Conservation (phyloP, 164 flowering plant genomes). For the Hamamelis virginiana region DNA sequence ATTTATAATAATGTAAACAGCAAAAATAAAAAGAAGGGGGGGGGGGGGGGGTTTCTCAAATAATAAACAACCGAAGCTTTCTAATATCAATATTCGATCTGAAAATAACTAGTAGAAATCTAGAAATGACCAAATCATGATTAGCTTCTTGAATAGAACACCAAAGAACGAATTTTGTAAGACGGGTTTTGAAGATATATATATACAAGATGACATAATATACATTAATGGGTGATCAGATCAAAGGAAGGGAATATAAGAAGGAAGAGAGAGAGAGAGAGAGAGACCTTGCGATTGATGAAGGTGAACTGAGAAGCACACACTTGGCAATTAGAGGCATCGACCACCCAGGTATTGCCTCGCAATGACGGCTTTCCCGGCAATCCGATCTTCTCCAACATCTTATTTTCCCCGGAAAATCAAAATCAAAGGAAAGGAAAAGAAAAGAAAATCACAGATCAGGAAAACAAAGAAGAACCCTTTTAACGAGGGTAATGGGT, state of each 20-base stretch:
- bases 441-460: background rate
- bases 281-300: constrained; percentile 87
- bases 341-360: constrained; percentile 89
- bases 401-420: constrained; percentile 22
- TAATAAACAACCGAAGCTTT: too few relatives aligned
- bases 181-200: background rate
- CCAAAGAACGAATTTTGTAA: background rate
- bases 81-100: too few relatives aligned
- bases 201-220: too few relatives aligned
- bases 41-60: too few relatives aligned
- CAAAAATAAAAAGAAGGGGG: too few relatives aligned
- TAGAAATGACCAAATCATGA: constrained; percentile 2
- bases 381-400: constrained; percentile 98
- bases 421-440: background rate
- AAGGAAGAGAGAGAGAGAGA: background rate
- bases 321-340: constrained; percentile 92
- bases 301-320: constrained; percentile 95
- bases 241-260: background rate
- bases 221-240: background rate
- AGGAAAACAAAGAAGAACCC: background rate
- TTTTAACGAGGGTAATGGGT: too few relatives aligned
- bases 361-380: constrained; percentile 82
- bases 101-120: background rate
- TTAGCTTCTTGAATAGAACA: background rate
- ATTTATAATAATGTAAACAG: too few relatives aligned